Evolutionary conservation across 176 grass and related monocot genomes (phyloP).

Genomic region (Oryza glumipatula): DNA sequence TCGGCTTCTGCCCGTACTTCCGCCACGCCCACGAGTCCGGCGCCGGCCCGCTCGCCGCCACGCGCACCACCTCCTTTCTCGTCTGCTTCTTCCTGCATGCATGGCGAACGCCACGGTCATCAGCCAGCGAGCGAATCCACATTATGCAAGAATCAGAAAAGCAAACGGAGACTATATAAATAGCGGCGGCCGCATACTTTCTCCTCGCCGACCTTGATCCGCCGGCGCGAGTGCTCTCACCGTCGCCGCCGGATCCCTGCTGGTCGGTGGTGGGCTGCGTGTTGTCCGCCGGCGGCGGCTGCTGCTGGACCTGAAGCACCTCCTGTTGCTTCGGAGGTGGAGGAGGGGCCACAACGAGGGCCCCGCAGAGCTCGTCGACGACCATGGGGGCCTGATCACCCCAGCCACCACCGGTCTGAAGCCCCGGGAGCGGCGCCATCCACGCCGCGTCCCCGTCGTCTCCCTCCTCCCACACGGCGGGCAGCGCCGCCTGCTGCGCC

Average conservation of each 20-base stretch:
- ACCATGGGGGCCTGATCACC: too few species aligned
- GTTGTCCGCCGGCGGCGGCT: neutral
- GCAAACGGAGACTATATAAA: neutral
- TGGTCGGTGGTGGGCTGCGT: neutral
- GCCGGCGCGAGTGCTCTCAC: neutral
- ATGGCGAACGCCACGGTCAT: neutral
- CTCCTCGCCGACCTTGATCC: slow-evolving; percentile 51
- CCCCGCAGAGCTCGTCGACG: slow-evolving; percentile 55
- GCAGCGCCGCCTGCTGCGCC: neutral
- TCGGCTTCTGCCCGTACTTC: slow-evolving; percentile 97
- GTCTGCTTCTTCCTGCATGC: slow-evolving; percentile 66
- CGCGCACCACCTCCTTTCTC: slow-evolving; percentile 55
- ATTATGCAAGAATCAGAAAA: neutral
- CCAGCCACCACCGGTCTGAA: neutral
- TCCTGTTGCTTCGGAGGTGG: too few species aligned
- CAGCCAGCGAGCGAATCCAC: neutral
- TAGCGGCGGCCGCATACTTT: slow-evolving; percentile 52
- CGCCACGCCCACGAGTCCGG: slow-evolving; percentile 90
- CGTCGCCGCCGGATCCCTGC: neutral
- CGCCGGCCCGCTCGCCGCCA: slow-evolving; percentile 50
- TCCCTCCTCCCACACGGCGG: neutral
- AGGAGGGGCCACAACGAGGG: slow-evolving; percentile 33
- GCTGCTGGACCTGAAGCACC: too few species aligned
- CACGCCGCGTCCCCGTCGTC: neutral
- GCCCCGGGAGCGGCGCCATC: slow-evolving; percentile 22